Base-by-base conservation (phyloP, 805 yeast genomes). In the Yamadazyma nakazawae region DNA sequence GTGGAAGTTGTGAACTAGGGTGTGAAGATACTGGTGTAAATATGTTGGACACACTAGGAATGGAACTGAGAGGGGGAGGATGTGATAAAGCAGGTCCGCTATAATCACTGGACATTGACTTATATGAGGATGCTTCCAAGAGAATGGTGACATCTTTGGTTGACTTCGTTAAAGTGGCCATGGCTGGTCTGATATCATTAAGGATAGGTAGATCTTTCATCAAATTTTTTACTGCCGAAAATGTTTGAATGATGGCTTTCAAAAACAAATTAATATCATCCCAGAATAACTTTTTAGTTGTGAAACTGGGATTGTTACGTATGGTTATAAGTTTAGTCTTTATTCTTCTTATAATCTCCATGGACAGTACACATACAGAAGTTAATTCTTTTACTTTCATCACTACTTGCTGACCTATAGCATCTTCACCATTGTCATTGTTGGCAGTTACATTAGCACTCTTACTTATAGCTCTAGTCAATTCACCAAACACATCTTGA, bases 61-160 rank as follows among this genome's bases (percentile, higher is more conserved):
- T 58, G 1, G 67, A 54, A 26, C 60, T 45, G 34, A 62, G 55
- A n/a, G 67, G 66, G 1, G 66, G 66, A 31, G 46, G 50, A 13
- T 43, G 42, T 14, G 54, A 34, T 13, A 51, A 40, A 3, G 47
- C 30, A 5, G 55, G 18, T 9, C 42, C 42, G 34, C 42, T 46
- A 25, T 16, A 30, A 9, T 64, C 70, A 18, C 55, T 54, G 1
- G 68, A 54, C 54, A 66, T 60, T 10, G 62, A 48, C 45, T 64
- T 66, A 45, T 67, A 66, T 0, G 70, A 60, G 1, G 70, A 64
- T 3, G 67, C 66, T 60, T 91, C 97, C 37, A 91, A 67, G 55
- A 88, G 74, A n/a, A 88, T 82, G 0, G 97, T 90, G 13, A 92
- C 85, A 59, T 92, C 98, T 58, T 92, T 92, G 3, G 97, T 88